Evolutionary conservation across 306 rosid genomes (phyloP).

Genomic region (Spatholobus suberectus): DNA sequence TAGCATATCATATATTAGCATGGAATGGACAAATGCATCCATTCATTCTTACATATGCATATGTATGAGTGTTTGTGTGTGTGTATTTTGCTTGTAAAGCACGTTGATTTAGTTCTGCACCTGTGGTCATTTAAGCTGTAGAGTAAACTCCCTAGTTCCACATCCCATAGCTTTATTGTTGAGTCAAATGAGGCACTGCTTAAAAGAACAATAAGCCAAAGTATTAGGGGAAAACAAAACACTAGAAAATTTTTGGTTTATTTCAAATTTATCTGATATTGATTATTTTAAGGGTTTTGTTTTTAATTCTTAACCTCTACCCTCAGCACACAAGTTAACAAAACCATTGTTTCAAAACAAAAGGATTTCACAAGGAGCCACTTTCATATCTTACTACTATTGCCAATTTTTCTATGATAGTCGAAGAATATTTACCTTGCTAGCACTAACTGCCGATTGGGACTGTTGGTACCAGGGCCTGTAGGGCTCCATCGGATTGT

Average conservation of each 20-base stretch:
- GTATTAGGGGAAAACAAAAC: neutral
- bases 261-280: neutral
- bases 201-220: conserved; percentile 14
- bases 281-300: neutral
- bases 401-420: neutral
- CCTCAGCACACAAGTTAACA: neutral
- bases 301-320: neutral
- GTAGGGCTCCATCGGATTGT: conserved; percentile 78
- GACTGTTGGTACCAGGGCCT: conserved; percentile 62
- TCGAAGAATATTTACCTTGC: conserved; percentile 58
- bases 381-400: neutral
- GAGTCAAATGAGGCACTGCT: conserved; percentile 75
- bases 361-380: neutral
- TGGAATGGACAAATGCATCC: conserved; percentile 13
- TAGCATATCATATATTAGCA: conserved; percentile 1
- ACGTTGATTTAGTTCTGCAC: conserved; percentile 39
- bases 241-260: neutral
- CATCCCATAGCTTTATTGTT: conserved; percentile 68
- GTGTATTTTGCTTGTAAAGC: neutral
- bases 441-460: conserved; percentile 58
- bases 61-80: neutral
- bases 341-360: neutral
- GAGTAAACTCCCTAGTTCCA: conserved; percentile 61
- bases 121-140: conserved; percentile 68
- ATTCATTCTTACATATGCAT: neutral